phyloP scores from a whole-genome alignment of 176 grass and related monocot species.

The Dendrocalamus sinicus region DNA sequence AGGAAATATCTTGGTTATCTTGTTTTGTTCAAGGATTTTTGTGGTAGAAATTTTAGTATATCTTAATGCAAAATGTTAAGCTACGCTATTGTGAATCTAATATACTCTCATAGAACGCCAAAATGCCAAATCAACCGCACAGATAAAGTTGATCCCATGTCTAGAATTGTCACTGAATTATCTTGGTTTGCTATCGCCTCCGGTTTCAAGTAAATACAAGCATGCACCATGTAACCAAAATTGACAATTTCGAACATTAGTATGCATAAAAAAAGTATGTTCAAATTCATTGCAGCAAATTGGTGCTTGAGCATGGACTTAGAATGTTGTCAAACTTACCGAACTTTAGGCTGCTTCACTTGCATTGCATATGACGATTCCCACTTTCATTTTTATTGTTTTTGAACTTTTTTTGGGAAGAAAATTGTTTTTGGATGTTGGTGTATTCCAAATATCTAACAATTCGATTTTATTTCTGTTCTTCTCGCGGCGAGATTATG shows the following conservation, averaged over 20 bases:
- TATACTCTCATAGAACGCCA: not conserved
- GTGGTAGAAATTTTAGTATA: not conserved
- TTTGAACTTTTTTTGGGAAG: not conserved
- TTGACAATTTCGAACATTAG: not conserved
- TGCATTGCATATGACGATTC: not conserved
- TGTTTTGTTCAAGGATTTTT: constrained; percentile 7
- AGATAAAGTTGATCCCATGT: not conserved
- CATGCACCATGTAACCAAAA: not conserved
- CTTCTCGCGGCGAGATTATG: not conserved
- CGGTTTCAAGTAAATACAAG: not conserved
- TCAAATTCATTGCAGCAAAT: not conserved
- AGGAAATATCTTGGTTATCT: constrained; percentile 8
- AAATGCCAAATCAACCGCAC: not conserved
- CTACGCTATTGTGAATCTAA: not conserved
- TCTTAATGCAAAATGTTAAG: not conserved
- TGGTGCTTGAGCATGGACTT: not conserved
- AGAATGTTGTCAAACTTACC: no score
- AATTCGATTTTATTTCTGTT: not conserved
- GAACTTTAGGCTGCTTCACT: not conserved
- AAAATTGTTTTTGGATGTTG: not conserved
- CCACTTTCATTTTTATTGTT: not conserved
- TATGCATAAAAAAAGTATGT: not conserved
- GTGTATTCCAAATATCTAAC: not conserved
- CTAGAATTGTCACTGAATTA: not conserved
- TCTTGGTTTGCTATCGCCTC: not conserved